A percentile compares a stretch with the other conserved stretches of the same genome.
phyloP scores from a whole-genome alignment of 2,329 filamentous ascomycete species.

The Ascosphaera pollenicola region DNA sequence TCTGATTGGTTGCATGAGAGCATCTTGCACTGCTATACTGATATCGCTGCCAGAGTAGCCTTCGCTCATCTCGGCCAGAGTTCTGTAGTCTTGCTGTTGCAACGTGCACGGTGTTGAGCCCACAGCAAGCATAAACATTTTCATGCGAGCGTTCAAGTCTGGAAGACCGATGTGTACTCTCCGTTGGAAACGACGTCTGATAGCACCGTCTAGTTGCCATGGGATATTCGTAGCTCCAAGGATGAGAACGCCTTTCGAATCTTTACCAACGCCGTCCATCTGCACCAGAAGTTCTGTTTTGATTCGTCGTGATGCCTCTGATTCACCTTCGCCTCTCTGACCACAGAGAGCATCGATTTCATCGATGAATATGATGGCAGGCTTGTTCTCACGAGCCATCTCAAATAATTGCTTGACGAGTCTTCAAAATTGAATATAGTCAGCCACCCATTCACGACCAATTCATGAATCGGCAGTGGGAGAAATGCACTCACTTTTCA shows the following conservation, averaged over 20 bases:
- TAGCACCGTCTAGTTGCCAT: slow-evolving; percentile 93
- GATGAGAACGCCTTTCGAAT: slow-evolving; percentile 81
- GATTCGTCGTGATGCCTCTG: slow-evolving; percentile 88
- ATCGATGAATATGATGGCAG: slow-evolving; percentile 96
- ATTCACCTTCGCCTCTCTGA: slow-evolving; percentile 82
- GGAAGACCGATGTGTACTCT: slow-evolving; percentile 90
- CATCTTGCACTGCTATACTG: slow-evolving; percentile 81
- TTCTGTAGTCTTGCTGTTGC: slow-evolving; percentile 52
- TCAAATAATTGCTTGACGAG: slow-evolving; percentile 92
- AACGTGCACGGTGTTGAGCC: slow-evolving; percentile 79
- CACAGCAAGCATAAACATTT: slow-evolving; percentile 91
- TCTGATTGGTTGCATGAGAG: slow-evolving; percentile 88
- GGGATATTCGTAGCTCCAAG: slow-evolving; percentile 95
- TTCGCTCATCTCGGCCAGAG: slow-evolving; percentile 61
- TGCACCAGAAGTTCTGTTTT: slow-evolving; percentile 97
- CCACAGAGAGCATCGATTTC: slow-evolving; percentile 95
- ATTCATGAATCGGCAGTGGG: background rate
- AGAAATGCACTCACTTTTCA: slow-evolving; percentile 47
- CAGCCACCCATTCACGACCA: background rate
- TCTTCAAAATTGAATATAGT: slow-evolving; percentile 21
- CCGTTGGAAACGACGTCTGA: slow-evolving; percentile 85
- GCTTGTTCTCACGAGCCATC: slow-evolving; percentile 95
- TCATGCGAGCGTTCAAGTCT: slow-evolving; percentile 66
- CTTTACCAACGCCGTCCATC: slow-evolving; percentile 97
- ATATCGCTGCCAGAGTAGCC: slow-evolving; percentile 97